These are phyloP conservation scores for Lasiodiplodia gonubiensis DNA, from an alignment of 2,329 filamentous ascomycete species.

Conservation along the genomic window DNA sequence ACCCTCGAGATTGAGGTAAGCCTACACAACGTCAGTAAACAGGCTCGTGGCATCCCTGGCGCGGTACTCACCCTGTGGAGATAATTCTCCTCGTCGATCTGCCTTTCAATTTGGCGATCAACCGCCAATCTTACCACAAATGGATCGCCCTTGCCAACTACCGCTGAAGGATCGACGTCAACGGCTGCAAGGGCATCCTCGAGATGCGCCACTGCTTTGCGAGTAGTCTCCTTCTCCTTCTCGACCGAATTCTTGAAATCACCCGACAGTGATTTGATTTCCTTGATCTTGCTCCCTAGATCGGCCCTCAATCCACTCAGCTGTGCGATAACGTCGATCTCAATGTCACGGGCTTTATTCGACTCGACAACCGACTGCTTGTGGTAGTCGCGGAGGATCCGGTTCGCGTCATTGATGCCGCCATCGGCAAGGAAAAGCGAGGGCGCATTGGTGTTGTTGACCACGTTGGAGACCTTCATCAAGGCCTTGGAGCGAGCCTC, in stretches of 20 bases:
- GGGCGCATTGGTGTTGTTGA: constrained; percentile 79
- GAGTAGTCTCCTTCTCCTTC: constrained; percentile 87
- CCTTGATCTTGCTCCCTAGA: constrained; percentile 94
- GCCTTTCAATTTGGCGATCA: constrained; percentile 87
- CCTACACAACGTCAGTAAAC: constrained; percentile 50
- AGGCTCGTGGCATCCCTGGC: background rate
- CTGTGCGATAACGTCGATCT: constrained; percentile 87
- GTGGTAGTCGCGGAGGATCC: constrained; percentile 82
- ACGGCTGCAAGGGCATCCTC: constrained; percentile 80
- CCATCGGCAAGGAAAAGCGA: constrained; percentile 77
- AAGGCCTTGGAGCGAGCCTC: constrained; percentile 83
- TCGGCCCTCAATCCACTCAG: constrained; percentile 86
- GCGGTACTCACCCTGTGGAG: constrained; percentile 75
- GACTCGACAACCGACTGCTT: constrained; percentile 79
- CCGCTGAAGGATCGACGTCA: constrained; percentile 75
- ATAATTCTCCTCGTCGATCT: constrained; percentile 97
- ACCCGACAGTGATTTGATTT: constrained; percentile 90
- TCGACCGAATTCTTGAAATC: constrained; percentile 98
- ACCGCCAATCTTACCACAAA: constrained; percentile 85
- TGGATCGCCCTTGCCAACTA: constrained; percentile 87
- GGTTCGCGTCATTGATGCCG: constrained; percentile 85
- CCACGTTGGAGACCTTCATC: constrained; percentile 79
- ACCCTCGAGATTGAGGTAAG: constrained; percentile 90
- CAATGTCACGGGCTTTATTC: constrained; percentile 87
- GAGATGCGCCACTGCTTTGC: constrained; percentile 77